These are phyloP conservation scores for Trypanosoma melophagium DNA, from an alignment of 208 protist species.

Conservation along the genomic window DNA sequence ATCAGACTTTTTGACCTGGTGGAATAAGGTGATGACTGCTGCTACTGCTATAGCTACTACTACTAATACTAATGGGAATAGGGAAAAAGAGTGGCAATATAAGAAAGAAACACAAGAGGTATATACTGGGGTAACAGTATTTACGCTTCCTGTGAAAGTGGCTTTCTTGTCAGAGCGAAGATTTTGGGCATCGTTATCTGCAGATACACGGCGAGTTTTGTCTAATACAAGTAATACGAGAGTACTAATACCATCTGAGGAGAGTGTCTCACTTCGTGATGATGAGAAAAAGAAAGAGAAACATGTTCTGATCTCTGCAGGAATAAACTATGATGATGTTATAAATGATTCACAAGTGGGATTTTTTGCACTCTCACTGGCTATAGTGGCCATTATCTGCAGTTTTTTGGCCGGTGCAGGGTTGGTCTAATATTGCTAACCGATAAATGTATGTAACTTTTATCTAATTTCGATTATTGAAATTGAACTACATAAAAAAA, in stretches of 20 bases:
- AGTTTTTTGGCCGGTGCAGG: not conserved
- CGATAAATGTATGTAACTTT: no score
- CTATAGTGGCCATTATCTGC: not conserved
- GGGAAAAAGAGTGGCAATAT: not conserved
- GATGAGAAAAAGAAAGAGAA: no score
- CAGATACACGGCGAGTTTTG: no score
- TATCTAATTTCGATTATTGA: no score
- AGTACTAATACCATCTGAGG: no score
- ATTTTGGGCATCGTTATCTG: not conserved
- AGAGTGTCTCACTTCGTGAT: no score
- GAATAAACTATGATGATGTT: not conserved
- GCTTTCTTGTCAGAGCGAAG: not conserved
- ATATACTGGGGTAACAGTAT: not conserved
- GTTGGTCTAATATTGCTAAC: not conserved
- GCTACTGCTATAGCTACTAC: no score
- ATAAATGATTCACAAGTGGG: not conserved
- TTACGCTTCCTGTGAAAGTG: not conserved
- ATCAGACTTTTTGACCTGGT: conserved; percentile 1
- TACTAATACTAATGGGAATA: no score
- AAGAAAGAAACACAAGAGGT: not conserved
- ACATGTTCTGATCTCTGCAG: no score
- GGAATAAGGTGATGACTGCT: not conserved
- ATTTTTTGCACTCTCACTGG: not conserved
- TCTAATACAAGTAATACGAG: no score
- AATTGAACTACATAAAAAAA: no score